Base-by-base conservation (phyloP, 352 stramenopile species). In the Globisporangium sylvaticum region DNA sequence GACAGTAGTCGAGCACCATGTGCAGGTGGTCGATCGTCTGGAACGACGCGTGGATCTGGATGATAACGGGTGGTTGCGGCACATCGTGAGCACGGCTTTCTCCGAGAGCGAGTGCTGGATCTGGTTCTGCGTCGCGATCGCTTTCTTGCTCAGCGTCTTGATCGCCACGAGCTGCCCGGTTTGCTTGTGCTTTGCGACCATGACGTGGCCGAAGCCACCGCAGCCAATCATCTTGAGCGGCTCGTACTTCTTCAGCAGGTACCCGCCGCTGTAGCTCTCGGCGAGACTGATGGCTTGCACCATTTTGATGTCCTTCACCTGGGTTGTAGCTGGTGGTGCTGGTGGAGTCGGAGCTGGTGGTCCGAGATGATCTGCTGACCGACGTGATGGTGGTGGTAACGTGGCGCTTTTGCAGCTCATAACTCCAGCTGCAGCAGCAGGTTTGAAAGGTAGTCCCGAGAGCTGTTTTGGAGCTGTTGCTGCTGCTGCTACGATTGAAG, bases 21-120 rank as follows among this genome's bases (percentile, higher is more conserved):
- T 91, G 75, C 22, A 94, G 65, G 56, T 89, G 79, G 56, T 94
- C 72, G 64, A 87, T 90, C 27, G 88, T 96, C 72, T 97, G 90
- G 65, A 97, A 97, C 22, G 88, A 84, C 22, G 79, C 84, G 62
- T 96, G 87, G 37, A 97, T 81, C 62, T 92, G 89, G 4, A 98
- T 83, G 70, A 97, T 97, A 97, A 98, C 39, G 91, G 91, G 66
- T 98, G 92, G 67, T 94, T 81, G 25, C 88, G 81, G 42, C 81
- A 89, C 71, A 97, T 95, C 29, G 83, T 88, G 25, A 98, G 85
- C 55, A 98, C 92, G 4, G 82, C 78, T 46, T 91, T 84, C 73
- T 98, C 92, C 27, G 89, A 77, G 15, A 88, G 75, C 22, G 90
- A 94, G 69, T 97, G 88, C 68, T 95, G 77, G 22, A 96, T 73